Evolutionary conservation across 352 stramenopile genomes (phyloP).

Genomic region (Globisporangium mamillatum): DNA sequence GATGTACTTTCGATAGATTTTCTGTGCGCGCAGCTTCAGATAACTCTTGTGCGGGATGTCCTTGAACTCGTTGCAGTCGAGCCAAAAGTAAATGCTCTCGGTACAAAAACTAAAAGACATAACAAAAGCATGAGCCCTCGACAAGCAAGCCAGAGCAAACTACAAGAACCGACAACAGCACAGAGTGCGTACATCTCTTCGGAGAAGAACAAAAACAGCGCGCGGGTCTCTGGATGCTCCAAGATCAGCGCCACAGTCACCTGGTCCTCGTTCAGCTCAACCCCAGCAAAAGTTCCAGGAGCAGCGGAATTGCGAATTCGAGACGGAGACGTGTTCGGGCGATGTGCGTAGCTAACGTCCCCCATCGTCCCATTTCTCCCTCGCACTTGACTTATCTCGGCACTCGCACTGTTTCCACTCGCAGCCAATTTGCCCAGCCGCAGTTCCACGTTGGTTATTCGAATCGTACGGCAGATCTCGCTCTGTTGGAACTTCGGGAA

Average conservation of each 20-base stretch:
- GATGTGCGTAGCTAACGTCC: background rate
- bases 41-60: slow-evolving; percentile 72
- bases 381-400: slow-evolving; percentile 2
- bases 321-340: slow-evolving; percentile 5
- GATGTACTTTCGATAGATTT: slow-evolving; percentile 83
- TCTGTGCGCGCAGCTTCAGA: slow-evolving; percentile 70
- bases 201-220: slow-evolving; percentile 68
- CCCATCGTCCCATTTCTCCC: background rate
- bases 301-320: background rate
- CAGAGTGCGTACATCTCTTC: slow-evolving; percentile 66
- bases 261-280: slow-evolving; percentile 30
- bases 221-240: slow-evolving; percentile 55
- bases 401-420: slow-evolving; percentile 19
- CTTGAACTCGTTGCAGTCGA: slow-evolving; percentile 82
- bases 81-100: slow-evolving; percentile 83
- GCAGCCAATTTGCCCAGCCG: slow-evolving; percentile 22
- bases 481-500: slow-evolving; percentile 78
- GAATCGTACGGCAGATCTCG: slow-evolving; percentile 58
- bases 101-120: slow-evolving; percentile 53
- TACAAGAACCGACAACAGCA: background rate
- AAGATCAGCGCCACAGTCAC: slow-evolving; percentile 60
- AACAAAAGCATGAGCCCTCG: background rate
- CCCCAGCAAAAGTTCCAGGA: background rate
- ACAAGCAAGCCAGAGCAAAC: background rate
- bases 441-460: slow-evolving; percentile 32